phyloP scores from a whole-genome alignment of 768 basidiomycete genomes.

The Suillus plorans region DNA sequence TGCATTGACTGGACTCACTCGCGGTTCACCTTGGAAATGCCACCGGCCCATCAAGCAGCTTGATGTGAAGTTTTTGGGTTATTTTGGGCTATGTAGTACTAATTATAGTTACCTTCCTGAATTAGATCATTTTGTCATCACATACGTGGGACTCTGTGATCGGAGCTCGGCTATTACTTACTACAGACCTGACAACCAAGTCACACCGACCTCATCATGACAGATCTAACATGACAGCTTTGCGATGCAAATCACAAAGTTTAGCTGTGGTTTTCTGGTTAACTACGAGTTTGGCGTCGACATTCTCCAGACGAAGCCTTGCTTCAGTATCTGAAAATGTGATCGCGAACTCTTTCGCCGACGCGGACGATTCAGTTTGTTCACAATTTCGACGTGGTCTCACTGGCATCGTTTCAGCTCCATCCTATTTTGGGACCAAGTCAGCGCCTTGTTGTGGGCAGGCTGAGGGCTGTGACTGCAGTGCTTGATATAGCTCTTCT shows the following conservation, averaged over 20 bases:
- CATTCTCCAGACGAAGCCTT: not conserved
- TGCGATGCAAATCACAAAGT: not conserved
- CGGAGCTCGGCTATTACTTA: not conserved
- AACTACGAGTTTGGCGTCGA: not conserved
- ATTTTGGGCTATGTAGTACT: not conserved
- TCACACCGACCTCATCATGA: not conserved
- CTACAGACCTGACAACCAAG: not conserved
- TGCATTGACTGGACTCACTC: constrained; percentile 32
- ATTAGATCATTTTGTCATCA: not conserved
- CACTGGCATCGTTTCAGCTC: not conserved
- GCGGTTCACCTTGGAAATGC: not conserved
- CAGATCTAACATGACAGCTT: not conserved
- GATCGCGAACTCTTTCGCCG: no score
- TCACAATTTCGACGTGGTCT: not conserved
- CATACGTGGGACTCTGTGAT: not conserved
- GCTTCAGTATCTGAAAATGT: not conserved
- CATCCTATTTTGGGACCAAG: constrained; percentile 1
- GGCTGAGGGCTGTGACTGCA: constrained; percentile 6
- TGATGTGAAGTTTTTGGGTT: not conserved
- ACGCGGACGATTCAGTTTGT: not conserved
- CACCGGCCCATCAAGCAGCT: not conserved
- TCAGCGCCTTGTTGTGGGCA: constrained; percentile 1
- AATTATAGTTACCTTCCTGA: not conserved
- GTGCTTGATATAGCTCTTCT: constrained; percentile 8
- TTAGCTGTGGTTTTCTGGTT: not conserved